Percentiles rank a stretch among this genome's conserved stretches.
phyloP scores from a whole-genome alignment of 2,329 filamentous ascomycete genomes.

The Xylariaceae sp. region DNA sequence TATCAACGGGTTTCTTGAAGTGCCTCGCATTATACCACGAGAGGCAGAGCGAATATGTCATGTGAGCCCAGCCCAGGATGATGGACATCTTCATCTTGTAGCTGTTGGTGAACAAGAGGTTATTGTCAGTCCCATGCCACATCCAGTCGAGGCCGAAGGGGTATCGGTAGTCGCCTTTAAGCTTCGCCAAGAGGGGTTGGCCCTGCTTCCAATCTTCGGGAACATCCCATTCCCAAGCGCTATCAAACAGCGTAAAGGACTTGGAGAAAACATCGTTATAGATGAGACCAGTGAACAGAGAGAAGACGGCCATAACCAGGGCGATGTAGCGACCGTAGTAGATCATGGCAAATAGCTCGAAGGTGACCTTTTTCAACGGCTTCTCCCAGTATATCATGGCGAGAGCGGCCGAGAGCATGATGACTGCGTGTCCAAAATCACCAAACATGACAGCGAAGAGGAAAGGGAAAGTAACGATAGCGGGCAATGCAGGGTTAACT shows the following conservation, averaged over 20 bases:
- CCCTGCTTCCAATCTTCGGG: constrained; percentile 64
- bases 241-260: constrained; percentile 81
- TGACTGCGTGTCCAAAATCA: constrained; percentile 87
- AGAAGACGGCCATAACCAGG: constrained; percentile 96
- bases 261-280: constrained; percentile 98
- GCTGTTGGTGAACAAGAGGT: constrained; percentile 92
- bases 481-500: constrained; percentile 91
- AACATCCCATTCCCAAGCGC: constrained; percentile 77
- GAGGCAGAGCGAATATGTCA: constrained; percentile 96
- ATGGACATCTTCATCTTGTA: constrained; percentile 99
- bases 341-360: constrained; percentile 96
- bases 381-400: constrained; percentile 98
- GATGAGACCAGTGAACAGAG: constrained; percentile 92
- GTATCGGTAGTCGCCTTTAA: constrained; percentile 75
- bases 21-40: constrained; percentile 90
- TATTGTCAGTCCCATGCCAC: constrained; percentile 95
- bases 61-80: constrained; percentile 92
- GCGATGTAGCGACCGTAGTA: constrained; percentile 99
- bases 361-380: constrained; percentile 82
- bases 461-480: constrained; percentile 98
- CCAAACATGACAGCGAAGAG: constrained; percentile 99
- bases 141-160: constrained; percentile 94
- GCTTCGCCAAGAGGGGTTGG: constrained; percentile 59
- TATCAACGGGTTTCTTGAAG: constrained; percentile 92
- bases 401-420: constrained; percentile 78